Conservation (phyloP, 2,329 filamentous ascomycete genomes). For the Lecanicillium sp. region DNA sequence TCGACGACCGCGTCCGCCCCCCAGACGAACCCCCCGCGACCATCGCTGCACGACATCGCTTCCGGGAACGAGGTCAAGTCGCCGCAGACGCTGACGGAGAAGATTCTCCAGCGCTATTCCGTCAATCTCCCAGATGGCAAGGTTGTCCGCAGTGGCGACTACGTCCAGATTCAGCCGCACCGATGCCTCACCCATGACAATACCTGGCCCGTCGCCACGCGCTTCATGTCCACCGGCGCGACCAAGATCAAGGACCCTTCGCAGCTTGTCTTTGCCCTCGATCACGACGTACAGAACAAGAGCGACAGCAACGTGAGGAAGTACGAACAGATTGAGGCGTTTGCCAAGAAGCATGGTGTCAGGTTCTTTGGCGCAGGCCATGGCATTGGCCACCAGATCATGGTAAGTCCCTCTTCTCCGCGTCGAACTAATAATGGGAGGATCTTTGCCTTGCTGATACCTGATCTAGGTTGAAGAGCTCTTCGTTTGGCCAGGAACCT, state of each 20-base stretch:
- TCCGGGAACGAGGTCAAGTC: conserved; percentile 2
- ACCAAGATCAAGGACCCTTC: conserved; percentile 58
- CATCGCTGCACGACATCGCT: too few species aligned
- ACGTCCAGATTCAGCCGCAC: conserved; percentile 66
- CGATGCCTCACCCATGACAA: conserved; percentile 86
- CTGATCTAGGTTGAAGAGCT: conserved; percentile 65
- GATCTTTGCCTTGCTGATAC: conserved; percentile 3
- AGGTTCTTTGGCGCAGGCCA: conserved; percentile 69
- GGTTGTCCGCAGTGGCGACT: conserved; percentile 71
- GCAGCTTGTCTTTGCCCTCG: conserved; percentile 77
- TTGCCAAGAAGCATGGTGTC: conserved; percentile 71
- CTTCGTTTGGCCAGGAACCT: conserved; percentile 73
- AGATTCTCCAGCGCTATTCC: conserved; percentile 79
- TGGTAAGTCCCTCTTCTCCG: conserved; percentile 27
- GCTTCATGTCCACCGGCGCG: conserved; percentile 75
- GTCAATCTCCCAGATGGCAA: conserved; percentile 71
- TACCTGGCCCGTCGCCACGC: conserved; percentile 63
- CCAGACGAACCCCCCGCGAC: too few species aligned
- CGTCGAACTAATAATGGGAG: neutral
- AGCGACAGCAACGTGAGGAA: conserved; percentile 72
- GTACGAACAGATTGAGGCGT: conserved; percentile 72
- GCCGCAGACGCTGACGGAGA: conserved; percentile 82
- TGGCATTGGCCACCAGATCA: conserved; percentile 87
- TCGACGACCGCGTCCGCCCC: too few species aligned
- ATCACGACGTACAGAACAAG: conserved; percentile 86